Conservation (phyloP, 1,284 basidiomycete species). For the Ceratobasidium sp. region DNA sequence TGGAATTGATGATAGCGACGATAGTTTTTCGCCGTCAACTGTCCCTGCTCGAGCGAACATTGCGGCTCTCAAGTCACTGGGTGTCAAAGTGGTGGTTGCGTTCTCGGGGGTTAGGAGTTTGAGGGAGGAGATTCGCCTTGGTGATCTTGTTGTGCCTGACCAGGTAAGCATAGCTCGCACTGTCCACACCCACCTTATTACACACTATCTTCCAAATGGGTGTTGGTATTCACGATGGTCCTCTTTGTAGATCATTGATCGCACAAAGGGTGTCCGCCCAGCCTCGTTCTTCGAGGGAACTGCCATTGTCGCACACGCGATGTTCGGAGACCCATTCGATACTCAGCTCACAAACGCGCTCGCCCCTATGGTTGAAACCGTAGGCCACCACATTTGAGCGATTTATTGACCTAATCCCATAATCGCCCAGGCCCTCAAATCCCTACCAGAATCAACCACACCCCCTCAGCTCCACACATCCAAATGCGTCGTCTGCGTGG, state of each 20-base stretch:
- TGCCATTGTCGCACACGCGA: constrained; percentile 88
- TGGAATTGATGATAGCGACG: not conserved
- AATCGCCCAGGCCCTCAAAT: constrained; percentile 11
- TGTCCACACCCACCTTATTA: too few relatives aligned
- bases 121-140: constrained; percentile 90
- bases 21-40: constrained; percentile 68
- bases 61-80: constrained; percentile 92
- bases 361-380: constrained; percentile 70
- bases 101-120: constrained; percentile 98
- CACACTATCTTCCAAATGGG: too few relatives aligned
- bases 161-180: constrained; percentile 59
- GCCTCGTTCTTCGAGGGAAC: constrained; percentile 88
- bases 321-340: constrained; percentile 93
- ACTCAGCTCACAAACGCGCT: constrained; percentile 75
- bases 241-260: constrained; percentile 94
- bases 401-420: not conserved
- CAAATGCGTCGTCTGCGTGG: constrained; percentile 95
- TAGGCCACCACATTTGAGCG: constrained; percentile 47
- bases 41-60: constrained; percentile 94
- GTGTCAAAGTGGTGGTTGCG: constrained; percentile 88
- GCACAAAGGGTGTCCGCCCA: constrained; percentile 91
- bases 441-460: constrained; percentile 16
- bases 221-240: too few relatives aligned
- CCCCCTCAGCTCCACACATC: constrained; percentile 69
- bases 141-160: constrained; percentile 87